Evolutionary conservation across 768 basidiomycete species (phyloP).

Genomic region (Lepiota brunneoincarnata): DNA sequence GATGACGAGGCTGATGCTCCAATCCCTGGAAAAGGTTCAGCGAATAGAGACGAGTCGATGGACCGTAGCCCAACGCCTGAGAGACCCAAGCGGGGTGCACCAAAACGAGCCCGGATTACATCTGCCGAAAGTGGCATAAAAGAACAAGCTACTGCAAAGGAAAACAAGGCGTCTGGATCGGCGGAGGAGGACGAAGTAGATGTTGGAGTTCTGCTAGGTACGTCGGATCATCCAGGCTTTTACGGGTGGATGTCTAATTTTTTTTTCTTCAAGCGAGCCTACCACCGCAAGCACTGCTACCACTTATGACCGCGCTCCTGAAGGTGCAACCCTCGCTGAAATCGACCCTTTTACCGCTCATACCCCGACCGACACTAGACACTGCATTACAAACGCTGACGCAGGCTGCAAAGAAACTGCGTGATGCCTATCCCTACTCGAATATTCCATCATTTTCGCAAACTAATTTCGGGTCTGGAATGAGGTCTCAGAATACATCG

Average conservation of each 20-base stretch:
- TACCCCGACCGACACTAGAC: slow-evolving; percentile 82
- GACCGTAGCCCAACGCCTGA: slow-evolving; percentile 86
- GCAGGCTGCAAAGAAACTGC: slow-evolving; percentile 67
- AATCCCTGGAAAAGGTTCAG: slow-evolving; percentile 20
- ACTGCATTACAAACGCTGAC: slow-evolving; percentile 67
- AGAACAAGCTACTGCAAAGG: slow-evolving; percentile 44
- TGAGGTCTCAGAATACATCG: slow-evolving; percentile 18
- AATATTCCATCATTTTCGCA: slow-evolving; percentile 36
- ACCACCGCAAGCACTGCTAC: slow-evolving; percentile 73
- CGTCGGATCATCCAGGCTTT: slow-evolving; percentile 21
- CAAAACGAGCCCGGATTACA: slow-evolving; percentile 60
- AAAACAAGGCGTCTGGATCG: slow-evolving; percentile 38
- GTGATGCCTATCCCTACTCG: slow-evolving; percentile 84
- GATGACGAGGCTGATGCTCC: slow-evolving; percentile 60
- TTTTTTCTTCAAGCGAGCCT: slow-evolving; percentile 58
- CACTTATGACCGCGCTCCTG: slow-evolving; percentile 68
- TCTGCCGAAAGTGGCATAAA: slow-evolving; percentile 31
- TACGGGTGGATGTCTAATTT: slow-evolving; percentile 12
- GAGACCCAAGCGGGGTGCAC: slow-evolving; percentile 63
- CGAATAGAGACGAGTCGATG: slow-evolving; percentile 66
- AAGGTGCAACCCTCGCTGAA: slow-evolving; percentile 70
- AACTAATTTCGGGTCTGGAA: slow-evolving; percentile 33
- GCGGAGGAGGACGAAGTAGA: slow-evolving; percentile 64
- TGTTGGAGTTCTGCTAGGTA: slow-evolving; percentile 79
- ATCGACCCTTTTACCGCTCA: slow-evolving; percentile 66